Percentiles rank a stretch among this genome's conserved stretches.
Evolutionary conservation across 768 basidiomycete species (phyloP).

Genomic region (Amanita subjunquillea): DNA sequence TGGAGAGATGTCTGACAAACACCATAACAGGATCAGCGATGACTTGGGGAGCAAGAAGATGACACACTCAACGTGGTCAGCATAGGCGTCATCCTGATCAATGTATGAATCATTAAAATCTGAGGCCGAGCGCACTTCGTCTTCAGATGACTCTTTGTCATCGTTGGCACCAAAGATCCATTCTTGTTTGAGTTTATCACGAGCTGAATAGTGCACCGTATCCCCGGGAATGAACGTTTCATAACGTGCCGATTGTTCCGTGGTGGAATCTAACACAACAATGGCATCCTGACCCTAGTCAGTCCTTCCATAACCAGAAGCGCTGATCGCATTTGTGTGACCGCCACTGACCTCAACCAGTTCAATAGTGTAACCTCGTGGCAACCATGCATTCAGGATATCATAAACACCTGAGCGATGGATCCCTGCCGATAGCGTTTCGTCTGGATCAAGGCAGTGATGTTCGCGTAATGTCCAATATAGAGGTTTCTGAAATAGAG

Average conservation of each 20-base stretch:
- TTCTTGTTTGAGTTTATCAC: constrained; percentile 17
- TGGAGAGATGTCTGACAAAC: constrained; percentile 17
- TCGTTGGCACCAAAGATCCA: constrained; percentile 20
- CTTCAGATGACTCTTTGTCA: constrained; percentile 21
- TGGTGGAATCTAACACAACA: constrained; percentile 30
- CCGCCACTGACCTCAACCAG: constrained; percentile 20
- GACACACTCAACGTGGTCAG: constrained; percentile 21
- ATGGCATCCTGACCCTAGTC: constrained; percentile 25
- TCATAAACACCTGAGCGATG: constrained; percentile 29
- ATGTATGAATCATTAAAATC: constrained; percentile 8
- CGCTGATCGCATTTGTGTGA: background rate
- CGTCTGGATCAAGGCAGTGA: constrained; percentile 30
- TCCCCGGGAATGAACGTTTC: constrained; percentile 32
- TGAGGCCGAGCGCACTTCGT: background rate
- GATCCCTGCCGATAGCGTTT: constrained; percentile 23
- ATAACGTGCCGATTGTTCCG: constrained; percentile 28
- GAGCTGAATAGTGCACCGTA: constrained; percentile 26
- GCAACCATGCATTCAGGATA: constrained; percentile 39
- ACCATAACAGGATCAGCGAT: background rate
- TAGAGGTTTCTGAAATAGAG: constrained; percentile 24
- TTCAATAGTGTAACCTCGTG: constrained; percentile 22
- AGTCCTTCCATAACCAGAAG: constrained; percentile 1
- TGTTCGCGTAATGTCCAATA: constrained; percentile 35
- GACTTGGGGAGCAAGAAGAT: background rate
- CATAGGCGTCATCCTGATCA: constrained; percentile 29